Evolutionary conservation across 2,329 filamentous ascomycete genomes (phyloP).

Genomic region (Coniochaeta prunicola): DNA sequence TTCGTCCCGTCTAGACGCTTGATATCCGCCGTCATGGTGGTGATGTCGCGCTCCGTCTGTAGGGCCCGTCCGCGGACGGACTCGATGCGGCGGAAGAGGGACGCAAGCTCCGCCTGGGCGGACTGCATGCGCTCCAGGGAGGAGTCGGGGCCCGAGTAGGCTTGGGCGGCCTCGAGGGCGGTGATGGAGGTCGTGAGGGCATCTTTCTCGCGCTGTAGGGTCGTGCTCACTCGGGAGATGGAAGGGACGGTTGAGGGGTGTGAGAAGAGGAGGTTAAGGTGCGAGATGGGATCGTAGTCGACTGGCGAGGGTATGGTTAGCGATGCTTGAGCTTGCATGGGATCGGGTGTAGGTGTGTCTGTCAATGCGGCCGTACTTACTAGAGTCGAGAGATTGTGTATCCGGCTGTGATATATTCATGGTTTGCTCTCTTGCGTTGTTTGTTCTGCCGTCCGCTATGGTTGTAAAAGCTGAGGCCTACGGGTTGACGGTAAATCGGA

Average conservation of each 20-base stretch:
- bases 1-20: slow-evolving; percentile 96
- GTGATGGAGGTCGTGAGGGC: slow-evolving; percentile 74
- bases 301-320: slow-evolving; percentile 23
- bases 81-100: slow-evolving; percentile 92
- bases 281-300: slow-evolving; percentile 87
- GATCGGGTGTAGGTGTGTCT: background rate
- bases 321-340: background rate
- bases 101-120: slow-evolving; percentile 81
- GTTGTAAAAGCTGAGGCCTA: background rate
- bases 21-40: slow-evolving; percentile 97
- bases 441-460: background rate
- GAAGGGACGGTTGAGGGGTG: slow-evolving; percentile 79
- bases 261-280: slow-evolving; percentile 89
- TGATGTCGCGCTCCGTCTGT: slow-evolving; percentile 91
- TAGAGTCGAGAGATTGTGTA: background rate
- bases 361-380: background rate
- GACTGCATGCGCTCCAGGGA: slow-evolving; percentile 87
- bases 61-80: slow-evolving; percentile 82
- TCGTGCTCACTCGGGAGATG: slow-evolving; percentile 65
- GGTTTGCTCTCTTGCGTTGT: background rate
- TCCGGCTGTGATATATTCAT: slow-evolving; percentile 2
- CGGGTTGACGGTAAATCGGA: background rate
- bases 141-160: slow-evolving; percentile 69
- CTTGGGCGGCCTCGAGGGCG: slow-evolving; percentile 67
- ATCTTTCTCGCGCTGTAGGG: slow-evolving; percentile 70